phyloP scores from a whole-genome alignment of 257 asterid genomes.

The Plantago major region DNA sequence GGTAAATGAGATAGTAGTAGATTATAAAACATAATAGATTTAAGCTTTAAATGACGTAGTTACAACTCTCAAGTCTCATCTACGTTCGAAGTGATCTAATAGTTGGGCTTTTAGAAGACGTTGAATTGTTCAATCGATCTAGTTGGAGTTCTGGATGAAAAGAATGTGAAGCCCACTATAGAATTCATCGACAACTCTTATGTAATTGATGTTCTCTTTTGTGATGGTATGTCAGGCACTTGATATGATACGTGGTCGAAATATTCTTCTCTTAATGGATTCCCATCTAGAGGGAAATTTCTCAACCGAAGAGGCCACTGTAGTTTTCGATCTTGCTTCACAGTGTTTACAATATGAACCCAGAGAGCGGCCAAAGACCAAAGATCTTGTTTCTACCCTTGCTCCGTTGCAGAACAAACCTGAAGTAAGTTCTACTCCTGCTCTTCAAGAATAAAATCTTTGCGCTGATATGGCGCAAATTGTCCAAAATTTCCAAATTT shows the following conservation, averaged over 20 bases:
- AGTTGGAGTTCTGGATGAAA: neutral
- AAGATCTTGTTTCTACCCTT: constrained; percentile 76
- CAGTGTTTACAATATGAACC: constrained; percentile 94
- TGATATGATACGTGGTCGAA: constrained; percentile 93
- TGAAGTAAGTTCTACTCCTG: constrained; percentile 48
- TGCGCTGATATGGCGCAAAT: too few relatives aligned
- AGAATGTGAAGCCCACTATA: neutral
- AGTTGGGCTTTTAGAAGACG: too few relatives aligned
- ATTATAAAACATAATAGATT: too few relatives aligned
- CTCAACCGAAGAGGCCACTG: constrained; percentile 91
- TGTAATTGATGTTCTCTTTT: constrained; percentile 5
- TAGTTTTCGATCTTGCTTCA: constrained; percentile 91
- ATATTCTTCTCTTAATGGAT: constrained; percentile 84
- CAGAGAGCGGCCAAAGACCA: constrained; percentile 89
- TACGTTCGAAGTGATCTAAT: too few relatives aligned
- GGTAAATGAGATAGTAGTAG: too few relatives aligned
- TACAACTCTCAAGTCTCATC: too few relatives aligned
- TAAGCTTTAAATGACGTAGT: too few relatives aligned
- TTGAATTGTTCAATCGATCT: too few relatives aligned
- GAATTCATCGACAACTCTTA: constrained; percentile 13
- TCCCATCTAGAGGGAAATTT: constrained; percentile 95
- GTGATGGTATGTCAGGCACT: constrained; percentile 57
- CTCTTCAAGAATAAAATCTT: too few relatives aligned
- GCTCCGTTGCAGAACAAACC: constrained; percentile 72
- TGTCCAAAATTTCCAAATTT: too few relatives aligned